Evolutionary conservation across 2,329 filamentous ascomycete species (phyloP), one percentile per base, ranked within the genome.

Genomic region (Trichoderma sp.): DNA sequence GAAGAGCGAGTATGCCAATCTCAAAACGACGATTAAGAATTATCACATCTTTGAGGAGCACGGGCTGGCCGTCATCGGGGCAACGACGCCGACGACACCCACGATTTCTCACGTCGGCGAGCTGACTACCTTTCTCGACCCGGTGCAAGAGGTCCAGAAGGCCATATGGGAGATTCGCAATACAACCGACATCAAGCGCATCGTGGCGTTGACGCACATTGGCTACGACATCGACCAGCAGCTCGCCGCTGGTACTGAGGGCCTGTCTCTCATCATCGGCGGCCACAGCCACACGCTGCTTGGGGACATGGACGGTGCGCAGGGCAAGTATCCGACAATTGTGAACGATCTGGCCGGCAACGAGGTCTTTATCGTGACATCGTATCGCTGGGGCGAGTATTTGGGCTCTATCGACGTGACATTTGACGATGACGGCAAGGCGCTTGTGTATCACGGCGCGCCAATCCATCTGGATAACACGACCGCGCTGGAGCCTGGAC

Each of bases 341-440:
- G 83, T 84, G 63, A 77, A 84, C 32, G 89, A 90, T 75, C 76
- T 81, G 70, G 84, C 87, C 59, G 88, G 87, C 53, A 85, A 90
- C 37, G 89, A 90, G 72, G 88, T 90, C 59, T 90, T 90, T 73
- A 84, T 90, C 72, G 88, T 91, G 19, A 89, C 87, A 8, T 85
- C 88, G 2, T 90, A 88, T 74, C 84, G 87, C 70, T 90, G 89
- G 89, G 88, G 88, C 61, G 87, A 90, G 77, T 90, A 90, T 67
- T 77, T 90, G 2, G 89, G 88, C 67, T 88, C 88, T 75, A 90
- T 90, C 71, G 87, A 90, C 70, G 83, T 90, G 8, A 87, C 86
- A 1, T 90, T 89, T 72, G 87, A 89, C 71, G 70, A 80, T 4
- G 78, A 85, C 2, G 89, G 89, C 74, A 87, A 84, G 75, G 84